Conservation (phyloP, 768 basidiomycete species). For the Lentinula aciculospora region DNA sequence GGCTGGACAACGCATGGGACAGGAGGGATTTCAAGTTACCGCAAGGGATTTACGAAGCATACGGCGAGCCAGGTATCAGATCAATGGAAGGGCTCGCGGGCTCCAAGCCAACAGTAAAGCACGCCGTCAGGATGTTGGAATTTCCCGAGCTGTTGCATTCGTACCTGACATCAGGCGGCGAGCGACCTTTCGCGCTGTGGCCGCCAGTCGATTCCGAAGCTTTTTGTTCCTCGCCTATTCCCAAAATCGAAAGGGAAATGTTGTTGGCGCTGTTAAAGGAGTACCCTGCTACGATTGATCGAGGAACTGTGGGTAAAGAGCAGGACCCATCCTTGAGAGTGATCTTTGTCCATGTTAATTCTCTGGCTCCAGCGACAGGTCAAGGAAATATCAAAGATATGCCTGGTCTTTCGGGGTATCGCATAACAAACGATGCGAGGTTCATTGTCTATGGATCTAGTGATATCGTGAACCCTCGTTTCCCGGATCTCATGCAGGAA, state of each 20-base stretch:
- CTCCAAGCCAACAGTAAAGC: neutral
- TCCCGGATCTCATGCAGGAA: slow-evolving; percentile 54
- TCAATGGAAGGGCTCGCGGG: neutral
- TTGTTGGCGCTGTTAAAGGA: neutral
- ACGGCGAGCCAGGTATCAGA: neutral
- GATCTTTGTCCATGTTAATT: slow-evolving; percentile 1
- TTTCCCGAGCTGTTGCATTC: neutral
- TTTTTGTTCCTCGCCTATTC: neutral
- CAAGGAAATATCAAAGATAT: slow-evolving; percentile 33
- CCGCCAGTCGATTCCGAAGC: neutral
- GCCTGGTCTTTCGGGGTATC: slow-evolving; percentile 41
- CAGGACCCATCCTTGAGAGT: neutral
- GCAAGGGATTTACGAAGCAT: neutral
- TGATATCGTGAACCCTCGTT: slow-evolving; percentile 38
- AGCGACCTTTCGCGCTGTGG: slow-evolving; percentile 3
- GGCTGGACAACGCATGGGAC: neutral
- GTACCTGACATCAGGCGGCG: neutral
- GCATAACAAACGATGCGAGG: slow-evolving; percentile 37
- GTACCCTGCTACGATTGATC: neutral
- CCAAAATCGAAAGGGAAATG: neutral
- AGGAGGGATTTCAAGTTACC: neutral
- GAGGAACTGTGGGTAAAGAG: neutral
- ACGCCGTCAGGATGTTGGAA: slow-evolving; percentile 2
- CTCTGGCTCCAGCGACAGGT: neutral
- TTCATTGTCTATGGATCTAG: slow-evolving; percentile 72